A percentile compares a stretch with the other conserved stretches of the same genome.
Evolutionary conservation across 2,329 filamentous ascomycete genomes (phyloP).

Genomic region (Falciphora oryzae): DNA sequence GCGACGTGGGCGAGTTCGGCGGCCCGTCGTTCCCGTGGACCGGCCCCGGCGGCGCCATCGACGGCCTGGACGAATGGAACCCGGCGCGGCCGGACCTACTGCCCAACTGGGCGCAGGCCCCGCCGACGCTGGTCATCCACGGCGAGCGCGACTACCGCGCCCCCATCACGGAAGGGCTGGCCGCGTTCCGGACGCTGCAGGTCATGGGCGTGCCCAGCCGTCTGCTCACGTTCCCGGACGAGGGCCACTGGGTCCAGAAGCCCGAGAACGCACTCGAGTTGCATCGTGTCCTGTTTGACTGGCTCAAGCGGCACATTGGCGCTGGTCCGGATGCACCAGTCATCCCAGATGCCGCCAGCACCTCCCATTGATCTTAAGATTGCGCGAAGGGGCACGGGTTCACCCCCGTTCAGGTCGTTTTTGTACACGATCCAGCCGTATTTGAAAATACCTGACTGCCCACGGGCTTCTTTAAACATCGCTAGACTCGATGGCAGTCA

Average conservation of each 20-base stretch:
- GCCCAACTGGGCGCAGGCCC: conserved; percentile 48
- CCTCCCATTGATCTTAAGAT: not conserved
- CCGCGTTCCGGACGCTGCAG: conserved; percentile 68
- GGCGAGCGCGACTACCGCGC: conserved; percentile 61
- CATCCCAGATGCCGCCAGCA: not conserved
- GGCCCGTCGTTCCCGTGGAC: conserved; percentile 38
- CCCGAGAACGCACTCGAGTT: conserved; percentile 64
- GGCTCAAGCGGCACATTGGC: conserved; percentile 47
- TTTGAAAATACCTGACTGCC: too few species aligned
- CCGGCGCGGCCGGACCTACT: conserved; percentile 39
- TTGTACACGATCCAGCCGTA: too few species aligned
- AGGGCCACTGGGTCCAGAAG: conserved; percentile 65
- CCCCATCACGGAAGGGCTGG: conserved; percentile 47
- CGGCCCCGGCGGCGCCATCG: conserved; percentile 29
- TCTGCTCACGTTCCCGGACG: conserved; percentile 67
- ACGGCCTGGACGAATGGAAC: conserved; percentile 41
- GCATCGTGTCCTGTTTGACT: conserved; percentile 62
- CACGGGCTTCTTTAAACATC: too few species aligned
- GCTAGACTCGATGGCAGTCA: too few species aligned
- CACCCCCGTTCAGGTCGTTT: too few species aligned
- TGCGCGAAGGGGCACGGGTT: not conserved
- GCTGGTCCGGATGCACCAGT: not conserved
- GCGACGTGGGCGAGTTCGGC: conserved; percentile 31
- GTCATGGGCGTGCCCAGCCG: conserved; percentile 60
- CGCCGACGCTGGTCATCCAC: conserved; percentile 69